These are phyloP conservation scores for Amylostereum areolatum DNA, from an alignment of 1,284 basidiomycete genomes.

Conservation along the genomic window DNA sequence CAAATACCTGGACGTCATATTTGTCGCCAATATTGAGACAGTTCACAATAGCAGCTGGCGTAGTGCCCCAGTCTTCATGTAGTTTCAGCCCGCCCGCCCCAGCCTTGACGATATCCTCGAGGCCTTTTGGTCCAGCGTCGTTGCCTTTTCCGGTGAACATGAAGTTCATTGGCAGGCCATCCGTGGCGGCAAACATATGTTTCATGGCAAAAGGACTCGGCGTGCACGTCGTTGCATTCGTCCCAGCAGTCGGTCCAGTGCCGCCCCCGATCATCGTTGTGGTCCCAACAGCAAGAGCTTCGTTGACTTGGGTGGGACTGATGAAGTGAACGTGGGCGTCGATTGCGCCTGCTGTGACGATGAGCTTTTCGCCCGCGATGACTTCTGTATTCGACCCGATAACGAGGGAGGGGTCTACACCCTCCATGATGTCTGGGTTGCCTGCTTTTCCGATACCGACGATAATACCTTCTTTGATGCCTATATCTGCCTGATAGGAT, in stretches of 20 bases:
- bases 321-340: constrained; percentile 95
- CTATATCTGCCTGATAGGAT: constrained; percentile 82
- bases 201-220: constrained; percentile 83
- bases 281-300: constrained; percentile 66
- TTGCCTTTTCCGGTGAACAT: constrained; percentile 94
- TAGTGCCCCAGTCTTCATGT: constrained; percentile 98
- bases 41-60: constrained; percentile 79
- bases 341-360: constrained; percentile 90
- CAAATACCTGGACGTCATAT: constrained; percentile 86
- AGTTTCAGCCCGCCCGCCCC: constrained; percentile 92
- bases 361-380: constrained; percentile 91
- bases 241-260: constrained; percentile 88
- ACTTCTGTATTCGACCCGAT: constrained; percentile 90
- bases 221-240: constrained; percentile 95
- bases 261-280: constrained; percentile 92
- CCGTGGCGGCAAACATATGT: constrained; percentile 86
- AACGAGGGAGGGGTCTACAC: constrained; percentile 69
- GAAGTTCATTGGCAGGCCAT: constrained; percentile 88
- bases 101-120: constrained; percentile 83
- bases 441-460: constrained; percentile 93
- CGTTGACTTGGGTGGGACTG: constrained; percentile 84
- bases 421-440: constrained; percentile 91
- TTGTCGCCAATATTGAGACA: constrained; percentile 83
- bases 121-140: constrained; percentile 67
- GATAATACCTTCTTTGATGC: constrained; percentile 83